Evolutionary conservation across 129 eudicot genomes (phyloP).

Genomic region (Erigeron canadensis): DNA sequence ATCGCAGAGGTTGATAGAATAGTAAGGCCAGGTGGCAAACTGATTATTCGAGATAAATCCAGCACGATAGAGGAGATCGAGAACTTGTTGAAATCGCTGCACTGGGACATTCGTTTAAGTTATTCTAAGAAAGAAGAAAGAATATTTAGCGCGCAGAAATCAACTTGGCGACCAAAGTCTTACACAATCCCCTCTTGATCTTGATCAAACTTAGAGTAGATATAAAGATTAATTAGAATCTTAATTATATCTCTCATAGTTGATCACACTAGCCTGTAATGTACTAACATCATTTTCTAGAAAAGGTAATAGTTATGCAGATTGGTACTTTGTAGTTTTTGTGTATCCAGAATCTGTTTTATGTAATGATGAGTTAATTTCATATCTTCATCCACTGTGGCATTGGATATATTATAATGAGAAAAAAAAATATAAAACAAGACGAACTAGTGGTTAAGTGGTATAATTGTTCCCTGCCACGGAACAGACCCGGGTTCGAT

Average conservation of each 20-base stretch:
- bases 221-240: slow-evolving; percentile 26
- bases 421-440: too few species aligned
- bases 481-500: slow-evolving; percentile 99
- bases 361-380: too few species aligned
- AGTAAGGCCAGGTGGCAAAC: slow-evolving; percentile 71
- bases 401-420: too few species aligned
- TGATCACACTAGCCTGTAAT: not conserved
- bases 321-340: not conserved
- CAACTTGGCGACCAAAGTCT: slow-evolving; percentile 67
- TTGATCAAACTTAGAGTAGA: slow-evolving; percentile 7
- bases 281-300: not conserved
- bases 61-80: slow-evolving; percentile 50
- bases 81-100: slow-evolving; percentile 61
- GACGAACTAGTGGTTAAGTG: too few species aligned
- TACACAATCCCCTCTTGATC: slow-evolving; percentile 35
- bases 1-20: slow-evolving; percentile 75
- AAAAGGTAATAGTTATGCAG: not conserved
- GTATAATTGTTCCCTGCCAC: slow-evolving; percentile 99
- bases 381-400: too few species aligned
- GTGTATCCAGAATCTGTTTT: too few species aligned
- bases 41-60: slow-evolving; percentile 69
- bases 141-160: slow-evolving; percentile 66
- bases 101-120: slow-evolving; percentile 61
- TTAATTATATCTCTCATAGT: not conserved
- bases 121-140: slow-evolving; percentile 55